phyloP scores from a whole-genome alignment of 2,329 filamentous ascomycete genomes.

The Talaromyces sp. region DNA sequence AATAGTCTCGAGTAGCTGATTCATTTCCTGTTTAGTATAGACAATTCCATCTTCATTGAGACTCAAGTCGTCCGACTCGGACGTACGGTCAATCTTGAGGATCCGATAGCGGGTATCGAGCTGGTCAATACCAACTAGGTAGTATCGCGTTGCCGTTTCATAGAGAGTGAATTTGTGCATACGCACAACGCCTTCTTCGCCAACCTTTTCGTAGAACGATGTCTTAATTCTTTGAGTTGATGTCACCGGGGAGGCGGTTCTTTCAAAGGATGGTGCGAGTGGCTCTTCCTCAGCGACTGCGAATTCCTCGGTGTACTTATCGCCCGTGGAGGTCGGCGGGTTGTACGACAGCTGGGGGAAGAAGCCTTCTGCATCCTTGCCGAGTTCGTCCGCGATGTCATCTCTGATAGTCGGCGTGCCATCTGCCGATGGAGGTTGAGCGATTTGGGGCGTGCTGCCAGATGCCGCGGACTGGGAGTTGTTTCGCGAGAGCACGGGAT shows the following conservation, averaged over 20 bases:
- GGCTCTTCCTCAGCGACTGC: constrained; percentile 41
- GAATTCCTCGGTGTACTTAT: constrained; percentile 26
- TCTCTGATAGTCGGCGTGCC: neutral
- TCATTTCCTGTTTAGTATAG: constrained; percentile 89
- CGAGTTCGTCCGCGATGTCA: neutral
- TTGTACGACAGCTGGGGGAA: constrained; percentile 24
- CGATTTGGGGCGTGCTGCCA: neutral
- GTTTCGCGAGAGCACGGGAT: constrained; percentile 4
- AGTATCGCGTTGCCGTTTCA: constrained; percentile 88
- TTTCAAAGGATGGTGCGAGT: constrained; percentile 41
- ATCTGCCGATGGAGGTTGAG: neutral
- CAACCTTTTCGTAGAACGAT: constrained; percentile 28
- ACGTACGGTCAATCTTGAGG: constrained; percentile 88
- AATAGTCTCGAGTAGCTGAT: constrained; percentile 85
- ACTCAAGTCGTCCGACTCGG: constrained; percentile 69
- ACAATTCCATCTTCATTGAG: constrained; percentile 93
- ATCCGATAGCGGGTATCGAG: constrained; percentile 85
- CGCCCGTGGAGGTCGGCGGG: constrained; percentile 23
- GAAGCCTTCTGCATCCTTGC: neutral
- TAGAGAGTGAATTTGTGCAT: constrained; percentile 99
- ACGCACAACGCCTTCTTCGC: constrained; percentile 45
- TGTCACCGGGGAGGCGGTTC: constrained; percentile 33
- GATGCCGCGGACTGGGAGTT: neutral
- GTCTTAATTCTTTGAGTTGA: constrained; percentile 34
- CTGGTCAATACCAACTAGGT: constrained; percentile 88